Percentiles rank a stretch among this genome's conserved stretches.
Evolutionary conservation across 371 early-diverging fungal genomes (phyloP).

Genomic region (Rhizopus sp.): DNA sequence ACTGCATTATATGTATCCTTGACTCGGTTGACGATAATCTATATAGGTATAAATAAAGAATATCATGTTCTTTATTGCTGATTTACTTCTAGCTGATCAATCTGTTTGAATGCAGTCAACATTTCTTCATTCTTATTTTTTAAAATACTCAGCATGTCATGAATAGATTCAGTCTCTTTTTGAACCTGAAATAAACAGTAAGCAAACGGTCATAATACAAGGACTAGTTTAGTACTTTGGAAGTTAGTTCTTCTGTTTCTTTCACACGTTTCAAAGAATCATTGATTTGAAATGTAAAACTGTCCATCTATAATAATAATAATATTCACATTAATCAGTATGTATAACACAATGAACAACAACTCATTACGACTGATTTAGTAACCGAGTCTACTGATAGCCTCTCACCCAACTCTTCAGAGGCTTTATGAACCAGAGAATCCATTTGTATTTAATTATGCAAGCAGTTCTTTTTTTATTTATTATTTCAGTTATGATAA

Average conservation of each 20-base stretch:
- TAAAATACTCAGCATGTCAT: conserved; percentile 17
- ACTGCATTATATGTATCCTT: conserved; percentile 41
- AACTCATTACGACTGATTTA: conserved; percentile 15
- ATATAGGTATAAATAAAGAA: neutral
- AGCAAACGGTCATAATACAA: neutral
- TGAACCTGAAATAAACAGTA: conserved; percentile 17
- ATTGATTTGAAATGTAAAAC: conserved; percentile 15
- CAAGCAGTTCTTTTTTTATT: neutral
- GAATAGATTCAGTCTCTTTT: conserved; percentile 17
- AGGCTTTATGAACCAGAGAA: conserved; percentile 11
- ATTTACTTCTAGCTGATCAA: conserved; percentile 44
- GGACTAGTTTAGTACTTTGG: conserved; percentile 20
- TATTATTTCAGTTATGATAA: neutral
- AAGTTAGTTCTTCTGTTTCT: conserved; percentile 17
- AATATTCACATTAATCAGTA: neutral
- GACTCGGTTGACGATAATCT: conserved; percentile 31
- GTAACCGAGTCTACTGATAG: conserved; percentile 23
- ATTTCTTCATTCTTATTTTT: conserved; percentile 24
- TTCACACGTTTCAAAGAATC: conserved; percentile 25
- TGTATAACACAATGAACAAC: neutral
- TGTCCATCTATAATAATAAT: conserved; percentile 12
- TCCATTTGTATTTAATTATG: conserved; percentile 12
- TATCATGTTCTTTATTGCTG: neutral
- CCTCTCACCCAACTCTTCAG: conserved; percentile 21
- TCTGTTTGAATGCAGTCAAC: conserved; percentile 31